Evolutionary conservation across 2,329 filamentous ascomycete species (phyloP).

Genomic region (Helminthosporium solani): DNA sequence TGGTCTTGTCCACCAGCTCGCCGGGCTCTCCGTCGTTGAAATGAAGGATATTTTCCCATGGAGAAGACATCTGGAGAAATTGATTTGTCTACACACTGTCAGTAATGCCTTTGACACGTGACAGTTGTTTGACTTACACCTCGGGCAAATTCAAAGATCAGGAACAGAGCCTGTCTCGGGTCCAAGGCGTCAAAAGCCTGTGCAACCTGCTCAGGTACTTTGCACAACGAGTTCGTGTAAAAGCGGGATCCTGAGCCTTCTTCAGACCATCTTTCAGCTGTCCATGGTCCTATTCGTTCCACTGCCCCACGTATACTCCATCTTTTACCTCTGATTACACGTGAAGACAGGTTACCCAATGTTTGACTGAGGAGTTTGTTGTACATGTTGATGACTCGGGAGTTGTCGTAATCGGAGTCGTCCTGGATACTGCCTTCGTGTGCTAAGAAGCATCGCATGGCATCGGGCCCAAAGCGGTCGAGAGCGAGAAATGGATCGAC

Average conservation of each 20-base stretch:
- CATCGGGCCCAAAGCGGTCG: constrained; percentile 82
- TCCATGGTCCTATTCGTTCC: constrained; percentile 32
- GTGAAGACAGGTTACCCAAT: constrained; percentile 76
- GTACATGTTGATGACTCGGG: constrained; percentile 71
- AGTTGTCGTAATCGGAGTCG: constrained; percentile 85
- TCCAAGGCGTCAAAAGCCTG: constrained; percentile 29
- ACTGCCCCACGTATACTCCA: constrained; percentile 69
- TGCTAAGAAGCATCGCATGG: constrained; percentile 85
- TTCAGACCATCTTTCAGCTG: constrained; percentile 25
- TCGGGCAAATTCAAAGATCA: constrained; percentile 31
- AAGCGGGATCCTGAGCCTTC: constrained; percentile 31
- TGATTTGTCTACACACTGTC: constrained; percentile 60
- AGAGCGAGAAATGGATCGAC: constrained; percentile 93
- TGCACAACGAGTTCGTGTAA: constrained; percentile 42
- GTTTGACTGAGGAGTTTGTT: constrained; percentile 75
- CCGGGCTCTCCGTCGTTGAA: constrained; percentile 30
- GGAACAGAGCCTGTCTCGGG: constrained; percentile 26
- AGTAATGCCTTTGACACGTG: not conserved
- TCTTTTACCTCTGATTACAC: constrained; percentile 66
- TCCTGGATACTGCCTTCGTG: constrained; percentile 73
- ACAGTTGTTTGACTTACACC: constrained; percentile 21
- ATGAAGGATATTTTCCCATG: constrained; percentile 63
- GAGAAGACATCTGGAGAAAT: constrained; percentile 63
- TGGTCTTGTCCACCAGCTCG: constrained; percentile 44
- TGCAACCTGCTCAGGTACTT: constrained; percentile 22